Conservation (phyloP, 2,329 filamentous ascomycete genomes). For the Fusarium avenaceum region DNA sequence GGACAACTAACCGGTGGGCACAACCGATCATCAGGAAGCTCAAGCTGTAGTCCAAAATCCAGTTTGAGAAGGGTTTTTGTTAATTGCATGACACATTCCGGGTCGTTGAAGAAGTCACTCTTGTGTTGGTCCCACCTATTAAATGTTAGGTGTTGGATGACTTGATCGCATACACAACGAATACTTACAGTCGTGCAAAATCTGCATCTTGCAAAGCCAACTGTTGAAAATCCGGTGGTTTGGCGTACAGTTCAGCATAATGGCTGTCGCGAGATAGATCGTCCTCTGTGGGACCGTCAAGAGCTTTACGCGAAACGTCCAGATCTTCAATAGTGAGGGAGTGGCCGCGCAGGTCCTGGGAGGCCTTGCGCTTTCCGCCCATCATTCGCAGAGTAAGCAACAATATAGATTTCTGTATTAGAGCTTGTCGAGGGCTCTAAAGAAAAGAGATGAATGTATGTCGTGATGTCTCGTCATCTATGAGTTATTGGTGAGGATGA, state of each 20-base stretch:
- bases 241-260: conserved; percentile 58
- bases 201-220: conserved; percentile 58
- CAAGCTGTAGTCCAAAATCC: conserved; percentile 80
- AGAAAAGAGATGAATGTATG: neutral
- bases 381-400: conserved; percentile 8
- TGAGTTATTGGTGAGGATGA: conserved; percentile 2
- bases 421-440: neutral
- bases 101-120: conserved; percentile 77
- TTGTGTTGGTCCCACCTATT: conserved; percentile 44
- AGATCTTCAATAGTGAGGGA: neutral
- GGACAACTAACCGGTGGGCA: conserved; percentile 79
- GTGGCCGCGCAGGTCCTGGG: conserved; percentile 22
- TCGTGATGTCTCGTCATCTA: conserved; percentile 9
- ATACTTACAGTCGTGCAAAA: conserved; percentile 58
- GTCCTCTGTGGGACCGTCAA: conserved; percentile 18
- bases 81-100: conserved; percentile 80
- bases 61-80: conserved; percentile 82
- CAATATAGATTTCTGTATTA: too few species aligned
- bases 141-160: conserved; percentile 16
- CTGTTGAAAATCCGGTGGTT: conserved; percentile 59
- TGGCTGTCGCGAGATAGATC: conserved; percentile 45
- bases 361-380: conserved; percentile 44
- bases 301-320: neutral
- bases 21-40: conserved; percentile 81
- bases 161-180: neutral